A percentile compares a stretch with the other conserved stretches of the same genome.
Evolutionary conservation across 2,329 filamentous ascomycete species (phyloP).

Genomic region (Penicillium sp.): DNA sequence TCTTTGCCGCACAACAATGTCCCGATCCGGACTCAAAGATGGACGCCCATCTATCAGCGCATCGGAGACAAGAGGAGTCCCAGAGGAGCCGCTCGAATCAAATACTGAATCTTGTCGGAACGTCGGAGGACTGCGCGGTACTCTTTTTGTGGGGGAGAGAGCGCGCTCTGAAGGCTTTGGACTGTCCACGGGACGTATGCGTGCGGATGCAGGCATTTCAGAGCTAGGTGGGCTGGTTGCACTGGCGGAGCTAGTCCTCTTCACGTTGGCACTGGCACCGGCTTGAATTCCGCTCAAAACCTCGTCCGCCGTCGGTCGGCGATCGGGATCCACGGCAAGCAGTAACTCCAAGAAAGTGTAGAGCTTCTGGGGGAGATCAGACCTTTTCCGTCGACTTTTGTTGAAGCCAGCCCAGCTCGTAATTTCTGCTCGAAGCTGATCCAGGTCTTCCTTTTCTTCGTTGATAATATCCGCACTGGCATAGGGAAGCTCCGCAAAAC

Average conservation of each 20-base stretch:
- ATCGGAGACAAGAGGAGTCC: slow-evolving; percentile 16
- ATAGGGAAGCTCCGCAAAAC: slow-evolving; percentile 87
- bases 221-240: slow-evolving; percentile 22
- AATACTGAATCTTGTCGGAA: slow-evolving; percentile 28
- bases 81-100: slow-evolving; percentile 22
- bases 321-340: slow-evolving; percentile 70
- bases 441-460: slow-evolving; percentile 89
- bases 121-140: slow-evolving; percentile 19
- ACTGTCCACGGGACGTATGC: slow-evolving; percentile 43
- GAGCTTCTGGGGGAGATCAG: slow-evolving; percentile 80
- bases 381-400: slow-evolving; percentile 68
- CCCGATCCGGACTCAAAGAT: slow-evolving; percentile 28
- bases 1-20: slow-evolving; percentile 34
- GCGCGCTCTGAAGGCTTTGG: slow-evolving; percentile 29
- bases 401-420: slow-evolving; percentile 83
- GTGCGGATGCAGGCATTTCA: slow-evolving; percentile 32
- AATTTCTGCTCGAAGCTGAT: slow-evolving; percentile 81
- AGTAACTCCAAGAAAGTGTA: slow-evolving; percentile 81
- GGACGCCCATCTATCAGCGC: slow-evolving; percentile 12
- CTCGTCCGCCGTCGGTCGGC: slow-evolving; percentile 80
- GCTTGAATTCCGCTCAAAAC: slow-evolving; percentile 76
- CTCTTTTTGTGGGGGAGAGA: slow-evolving; percentile 27
- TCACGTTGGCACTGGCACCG: slow-evolving; percentile 52
- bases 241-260: slow-evolving; percentile 28
- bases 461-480: slow-evolving; percentile 76